Percentiles rank a stretch among this genome's conserved stretches.
Conservation (phyloP, 257 asterid genomes). For the Hygrophila difformis region DNA sequence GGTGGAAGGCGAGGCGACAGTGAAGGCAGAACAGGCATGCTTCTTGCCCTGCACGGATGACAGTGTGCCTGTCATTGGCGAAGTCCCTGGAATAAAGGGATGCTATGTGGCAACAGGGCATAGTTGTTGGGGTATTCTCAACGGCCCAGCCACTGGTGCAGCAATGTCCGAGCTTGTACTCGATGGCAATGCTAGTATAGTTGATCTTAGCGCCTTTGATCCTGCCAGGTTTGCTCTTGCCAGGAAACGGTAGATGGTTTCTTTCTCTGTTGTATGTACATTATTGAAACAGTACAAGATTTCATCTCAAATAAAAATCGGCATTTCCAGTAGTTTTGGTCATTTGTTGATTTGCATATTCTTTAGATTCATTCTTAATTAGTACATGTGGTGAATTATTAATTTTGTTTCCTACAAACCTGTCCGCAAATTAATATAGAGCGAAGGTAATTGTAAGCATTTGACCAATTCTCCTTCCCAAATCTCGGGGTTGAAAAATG, state of each 20-base stretch:
- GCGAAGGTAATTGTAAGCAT: conserved; percentile 7
- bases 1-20: conserved; percentile 47
- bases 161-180: conserved; percentile 73
- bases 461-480: conserved; percentile 18
- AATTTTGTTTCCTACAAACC: no score
- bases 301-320: no score
- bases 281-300: no score
- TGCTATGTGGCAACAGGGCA: conserved; percentile 85
- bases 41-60: conserved; percentile 81
- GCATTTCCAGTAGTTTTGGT: no score
- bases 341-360: no score
- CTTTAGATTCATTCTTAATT: no score
- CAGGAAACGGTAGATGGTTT: conserved; percentile 8
- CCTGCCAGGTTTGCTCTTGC: conserved; percentile 45
- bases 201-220: conserved; percentile 51
- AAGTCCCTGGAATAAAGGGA: conserved; percentile 65
- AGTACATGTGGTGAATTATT: no score
- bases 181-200: conserved; percentile 40
- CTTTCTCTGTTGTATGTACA: background rate
- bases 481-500: conserved; percentile 4
- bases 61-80: conserved; percentile 66
- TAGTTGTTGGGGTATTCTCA: conserved; percentile 93
- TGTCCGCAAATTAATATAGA: conserved; percentile 13
- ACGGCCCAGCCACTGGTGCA: conserved; percentile 92
- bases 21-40: conserved; percentile 88